Conservation (phyloP, 2,329 filamentous ascomycete species). For the Penicillium vulpinum region DNA sequence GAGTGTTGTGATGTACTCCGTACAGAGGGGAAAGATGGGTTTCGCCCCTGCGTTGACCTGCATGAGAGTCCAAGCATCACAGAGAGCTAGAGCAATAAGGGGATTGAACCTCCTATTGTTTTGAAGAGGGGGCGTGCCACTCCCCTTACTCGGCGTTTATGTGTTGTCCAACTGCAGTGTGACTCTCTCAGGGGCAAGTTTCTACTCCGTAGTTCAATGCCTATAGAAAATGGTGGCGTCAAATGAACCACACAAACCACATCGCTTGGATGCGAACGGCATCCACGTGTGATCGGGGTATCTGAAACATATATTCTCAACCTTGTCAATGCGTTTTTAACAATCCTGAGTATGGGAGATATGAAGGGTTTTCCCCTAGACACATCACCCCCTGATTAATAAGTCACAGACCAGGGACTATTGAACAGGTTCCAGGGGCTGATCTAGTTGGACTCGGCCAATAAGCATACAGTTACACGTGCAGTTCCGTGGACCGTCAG, state of each 20-base stretch:
- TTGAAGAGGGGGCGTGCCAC: slow-evolving; percentile 4
- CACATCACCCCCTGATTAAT: slow-evolving; percentile 19
- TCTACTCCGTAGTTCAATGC: not conserved
- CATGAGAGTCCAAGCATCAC: slow-evolving; percentile 16
- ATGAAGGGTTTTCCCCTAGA: not conserved
- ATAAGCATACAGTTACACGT: slow-evolving; percentile 15
- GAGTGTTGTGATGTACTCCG: no score
- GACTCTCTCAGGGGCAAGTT: not conserved
- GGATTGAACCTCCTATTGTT: slow-evolving; percentile 2
- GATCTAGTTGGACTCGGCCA: slow-evolving; percentile 10
- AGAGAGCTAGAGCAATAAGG: slow-evolving; percentile 6
- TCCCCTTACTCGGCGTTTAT: slow-evolving; percentile 19
- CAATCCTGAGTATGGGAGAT: no score
- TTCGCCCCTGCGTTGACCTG: slow-evolving; percentile 28
- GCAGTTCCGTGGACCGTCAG: slow-evolving; percentile 14
- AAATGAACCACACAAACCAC: slow-evolving; percentile 4
- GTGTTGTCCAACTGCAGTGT: slow-evolving; percentile 8
- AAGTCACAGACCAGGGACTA: slow-evolving; percentile 2
- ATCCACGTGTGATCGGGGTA: slow-evolving; percentile 26
- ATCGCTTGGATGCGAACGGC: slow-evolving; percentile 18
- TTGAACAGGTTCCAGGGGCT: slow-evolving; percentile 20
- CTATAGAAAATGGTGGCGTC: slow-evolving; percentile 12
- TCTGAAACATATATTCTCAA: slow-evolving; percentile 24
- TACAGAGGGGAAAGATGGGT: slow-evolving; percentile 8
- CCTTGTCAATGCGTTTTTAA: not conserved